Percentiles rank a stretch among this genome's conserved stretches.
phyloP scores from a whole-genome alignment of 2,329 filamentous ascomycete species.

The Penicillium hordei region DNA sequence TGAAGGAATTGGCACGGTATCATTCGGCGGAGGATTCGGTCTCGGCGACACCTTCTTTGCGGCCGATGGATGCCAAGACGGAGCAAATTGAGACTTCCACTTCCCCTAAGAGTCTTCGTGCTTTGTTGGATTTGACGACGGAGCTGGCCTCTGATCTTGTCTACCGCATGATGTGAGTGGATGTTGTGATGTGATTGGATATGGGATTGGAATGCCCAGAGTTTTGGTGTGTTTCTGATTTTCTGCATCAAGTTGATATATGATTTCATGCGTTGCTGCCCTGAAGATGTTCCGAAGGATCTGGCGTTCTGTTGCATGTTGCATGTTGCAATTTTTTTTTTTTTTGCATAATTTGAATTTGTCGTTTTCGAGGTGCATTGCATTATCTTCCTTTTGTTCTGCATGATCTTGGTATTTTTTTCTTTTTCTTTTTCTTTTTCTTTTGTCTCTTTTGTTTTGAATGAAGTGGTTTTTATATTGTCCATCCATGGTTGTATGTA shows the following conservation, averaged over 20 bases:
- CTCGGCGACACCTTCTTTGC: conserved; percentile 21
- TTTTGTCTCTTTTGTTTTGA: background rate
- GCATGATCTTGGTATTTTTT: conserved; percentile 3
- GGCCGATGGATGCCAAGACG: conserved; percentile 21
- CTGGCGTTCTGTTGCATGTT: conserved; percentile 11
- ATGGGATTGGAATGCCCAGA: background rate
- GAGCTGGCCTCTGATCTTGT: conserved; percentile 45
- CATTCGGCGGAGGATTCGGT: conserved; percentile 30
- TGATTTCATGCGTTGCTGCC: conserved; percentile 14
- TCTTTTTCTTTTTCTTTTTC: background rate
- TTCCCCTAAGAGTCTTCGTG: conserved; percentile 33
- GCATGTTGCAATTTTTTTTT: too few relatives aligned
- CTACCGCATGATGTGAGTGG: conserved; percentile 42
- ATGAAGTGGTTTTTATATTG: background rate
- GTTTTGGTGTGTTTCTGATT: background rate
- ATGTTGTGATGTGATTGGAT: conserved; percentile 9
- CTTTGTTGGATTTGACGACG: conserved; percentile 38
- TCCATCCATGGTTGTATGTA: background rate
- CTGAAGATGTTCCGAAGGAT: background rate
- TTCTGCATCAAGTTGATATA: conserved; percentile 13
- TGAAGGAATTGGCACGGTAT: conserved; percentile 40
- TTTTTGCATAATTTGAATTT: conserved; percentile 15
- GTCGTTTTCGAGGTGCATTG: conserved; percentile 12
- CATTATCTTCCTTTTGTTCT: conserved; percentile 13
- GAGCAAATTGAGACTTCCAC: conserved; percentile 17